Conservation (phyloP, 208 protist genomes). For the Wallacemonas sp. region DNA sequence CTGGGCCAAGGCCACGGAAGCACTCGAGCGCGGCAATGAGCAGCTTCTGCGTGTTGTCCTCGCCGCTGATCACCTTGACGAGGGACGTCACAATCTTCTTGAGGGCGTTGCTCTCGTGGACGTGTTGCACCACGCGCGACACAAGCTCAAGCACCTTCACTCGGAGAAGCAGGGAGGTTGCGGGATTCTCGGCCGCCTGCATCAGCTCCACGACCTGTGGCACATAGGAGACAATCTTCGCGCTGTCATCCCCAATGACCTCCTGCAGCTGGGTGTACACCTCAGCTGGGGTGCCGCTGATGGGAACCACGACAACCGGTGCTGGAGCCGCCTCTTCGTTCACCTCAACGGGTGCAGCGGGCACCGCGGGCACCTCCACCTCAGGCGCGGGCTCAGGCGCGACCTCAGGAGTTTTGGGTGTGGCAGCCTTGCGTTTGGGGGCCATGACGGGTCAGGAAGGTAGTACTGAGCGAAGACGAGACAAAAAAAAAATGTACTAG, state of each 20-base stretch:
- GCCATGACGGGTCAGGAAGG: no score
- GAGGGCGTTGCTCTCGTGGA: constrained; percentile 71
- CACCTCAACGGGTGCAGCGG: constrained; percentile 3
- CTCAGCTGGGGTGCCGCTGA: constrained; percentile 39
- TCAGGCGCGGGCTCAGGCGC: constrained; percentile 16
- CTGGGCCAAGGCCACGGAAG: constrained; percentile 70
- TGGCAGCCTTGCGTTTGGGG: constrained; percentile 54
- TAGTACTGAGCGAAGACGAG: no score
- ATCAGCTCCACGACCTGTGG: constrained; percentile 57
- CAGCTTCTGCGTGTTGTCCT: constrained; percentile 76
- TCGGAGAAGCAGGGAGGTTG: constrained; percentile 67
- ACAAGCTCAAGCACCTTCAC: constrained; percentile 82
- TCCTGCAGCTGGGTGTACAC: constrained; percentile 72
- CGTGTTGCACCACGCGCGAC: constrained; percentile 40
- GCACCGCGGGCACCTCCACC: constrained; percentile 12
- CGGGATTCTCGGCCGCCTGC: constrained; percentile 54
- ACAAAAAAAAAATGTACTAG: no score
- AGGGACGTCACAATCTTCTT: constrained; percentile 78
- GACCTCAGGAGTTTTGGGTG: constrained; percentile 12
- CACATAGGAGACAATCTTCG: constrained; percentile 59
- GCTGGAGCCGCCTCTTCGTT: constrained; percentile 16
- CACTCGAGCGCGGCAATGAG: constrained; percentile 76
- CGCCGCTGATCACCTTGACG: constrained; percentile 74
- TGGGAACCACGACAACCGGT: constrained; percentile 19
- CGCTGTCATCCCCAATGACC: constrained; percentile 43